Conservation (phyloP, 106 monocot species). For the Iris macrosiphon region DNA sequence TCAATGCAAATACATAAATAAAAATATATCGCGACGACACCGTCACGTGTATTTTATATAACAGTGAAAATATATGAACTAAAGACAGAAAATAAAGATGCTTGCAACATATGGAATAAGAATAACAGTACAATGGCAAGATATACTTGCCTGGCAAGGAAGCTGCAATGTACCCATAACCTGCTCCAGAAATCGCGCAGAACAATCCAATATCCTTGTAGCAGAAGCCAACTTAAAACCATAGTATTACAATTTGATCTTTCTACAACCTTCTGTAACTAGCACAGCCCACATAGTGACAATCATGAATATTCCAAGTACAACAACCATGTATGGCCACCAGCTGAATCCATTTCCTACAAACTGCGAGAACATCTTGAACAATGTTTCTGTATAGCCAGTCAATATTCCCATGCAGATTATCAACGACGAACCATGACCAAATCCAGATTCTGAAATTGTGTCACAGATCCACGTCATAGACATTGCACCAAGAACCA, state of each 20-base stretch:
- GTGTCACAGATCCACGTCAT: slow-evolving; percentile 97
- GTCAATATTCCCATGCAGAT: slow-evolving; percentile 93
- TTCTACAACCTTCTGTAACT: slow-evolving; percentile 97
- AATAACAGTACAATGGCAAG: too few relatives aligned
- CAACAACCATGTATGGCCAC: slow-evolving; percentile 53
- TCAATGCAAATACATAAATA: too few relatives aligned
- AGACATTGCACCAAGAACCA: slow-evolving; percentile 97
- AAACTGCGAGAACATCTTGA: slow-evolving; percentile 84
- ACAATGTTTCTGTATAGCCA: slow-evolving; percentile 88
- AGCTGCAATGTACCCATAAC: too few relatives aligned
- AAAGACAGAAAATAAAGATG: too few relatives aligned
- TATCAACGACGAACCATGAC: slow-evolving; percentile 73
- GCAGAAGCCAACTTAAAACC: slow-evolving; percentile 93
- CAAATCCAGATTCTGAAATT: slow-evolving; percentile 97
- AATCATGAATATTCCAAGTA: slow-evolving; percentile 71
- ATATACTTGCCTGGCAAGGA: too few relatives aligned
- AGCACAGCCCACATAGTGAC: slow-evolving; percentile 99
- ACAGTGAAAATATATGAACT: too few relatives aligned
- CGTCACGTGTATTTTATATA: too few relatives aligned
- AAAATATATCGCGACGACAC: too few relatives aligned
- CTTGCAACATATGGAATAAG: too few relatives aligned
- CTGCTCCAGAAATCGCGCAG: too few relatives aligned
- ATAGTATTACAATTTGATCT: slow-evolving; percentile 92
- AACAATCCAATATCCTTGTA: too few relatives aligned
- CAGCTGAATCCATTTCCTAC: slow-evolving; percentile 54